Base-by-base conservation (phyloP, 106 monocot genomes). In the Dendrobium huoshanense region DNA sequence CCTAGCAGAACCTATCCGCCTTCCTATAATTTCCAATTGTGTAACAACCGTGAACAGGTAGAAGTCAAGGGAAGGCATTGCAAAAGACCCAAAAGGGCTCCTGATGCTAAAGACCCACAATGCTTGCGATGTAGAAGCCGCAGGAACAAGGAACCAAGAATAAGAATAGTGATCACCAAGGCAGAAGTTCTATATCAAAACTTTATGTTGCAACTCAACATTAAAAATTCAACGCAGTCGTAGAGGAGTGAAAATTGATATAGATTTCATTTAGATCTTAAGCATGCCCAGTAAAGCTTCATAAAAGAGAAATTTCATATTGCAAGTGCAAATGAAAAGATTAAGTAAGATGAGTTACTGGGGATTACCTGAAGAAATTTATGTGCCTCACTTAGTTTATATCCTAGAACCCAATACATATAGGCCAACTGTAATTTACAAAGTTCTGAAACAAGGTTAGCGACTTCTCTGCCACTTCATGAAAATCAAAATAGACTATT, bases 351-450 rank as follows among this genome's bases (percentile, higher is more conserved):
- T 44, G n/a, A 74, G 74, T 74, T 49, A 76, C 24, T 76, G 11
- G 17, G 7, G 74, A 75, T 74, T 92, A 98, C 98, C 95, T 80
- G 84, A 29, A 99, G 78, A 68, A 93, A 74, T 67, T 86, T 79
- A 83, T 88, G 75, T 78, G 86, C 96, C 84, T 96, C 90, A 47
- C 77, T 77, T 64, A 94, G 92, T 58, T 87, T 82, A 80, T 90
- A 94, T 68, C 85, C 93, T 77, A 80, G 88, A 81, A 96, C 75
- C 96, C 96, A 96, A 75, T 90, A 96, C 96, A 96, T 91, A 75
- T 92, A 96, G 45, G 92, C 90, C 82, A 96, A 74, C 96, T 94
- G 86, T 18, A 80, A 79, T 80, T 72, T 58, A 40, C 8, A 67
- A 83, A 77, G 37, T 58, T 51, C 3, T 77, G 47, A 41, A 61